Conservation (phyloP, 1,139 yeast species). For the Diutina sp. region DNA sequence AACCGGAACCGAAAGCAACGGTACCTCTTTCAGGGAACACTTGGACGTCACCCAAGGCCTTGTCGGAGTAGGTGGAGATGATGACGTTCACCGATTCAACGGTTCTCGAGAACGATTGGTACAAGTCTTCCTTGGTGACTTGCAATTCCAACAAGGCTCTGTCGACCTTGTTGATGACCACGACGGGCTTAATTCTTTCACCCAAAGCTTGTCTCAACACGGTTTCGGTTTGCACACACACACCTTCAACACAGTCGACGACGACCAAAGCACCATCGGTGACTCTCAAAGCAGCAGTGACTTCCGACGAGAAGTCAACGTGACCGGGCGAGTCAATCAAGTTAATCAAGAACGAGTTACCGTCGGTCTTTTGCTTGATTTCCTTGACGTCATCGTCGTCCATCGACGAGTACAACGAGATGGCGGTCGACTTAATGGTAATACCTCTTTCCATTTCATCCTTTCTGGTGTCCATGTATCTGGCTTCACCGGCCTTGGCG, state of each 20-base stretch:
- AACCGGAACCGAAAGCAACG: constrained; percentile 99
- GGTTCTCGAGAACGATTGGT: constrained; percentile 97
- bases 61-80: constrained; percentile 90
- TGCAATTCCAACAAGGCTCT: constrained; percentile 99
- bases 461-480: constrained; percentile 99
- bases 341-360: constrained; percentile 93
- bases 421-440: constrained; percentile 97
- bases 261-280: constrained; percentile 99
- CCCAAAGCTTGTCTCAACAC: constrained; percentile 98
- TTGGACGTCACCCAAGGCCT: constrained; percentile 88
- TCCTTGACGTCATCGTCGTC: constrained; percentile 86
- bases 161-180: constrained; percentile 97
- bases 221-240: constrained; percentile 99
- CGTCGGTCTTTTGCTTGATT: constrained; percentile 88
- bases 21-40: constrained; percentile 99
- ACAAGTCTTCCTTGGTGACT: constrained; percentile 97
- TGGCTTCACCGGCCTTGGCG: constrained; percentile 99
- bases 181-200: constrained; percentile 99
- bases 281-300: constrained; percentile 99
- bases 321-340: constrained; percentile 99
- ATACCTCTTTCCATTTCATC: constrained; percentile 99
- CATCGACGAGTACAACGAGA: constrained; percentile 88
- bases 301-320: constrained; percentile 99
- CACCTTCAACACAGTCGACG: constrained; percentile 99
- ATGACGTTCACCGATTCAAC: constrained; percentile 98